Conservation (phyloP, 495 filamentous ascomycete genomes). For the Cenococcum geophilum region DNA sequence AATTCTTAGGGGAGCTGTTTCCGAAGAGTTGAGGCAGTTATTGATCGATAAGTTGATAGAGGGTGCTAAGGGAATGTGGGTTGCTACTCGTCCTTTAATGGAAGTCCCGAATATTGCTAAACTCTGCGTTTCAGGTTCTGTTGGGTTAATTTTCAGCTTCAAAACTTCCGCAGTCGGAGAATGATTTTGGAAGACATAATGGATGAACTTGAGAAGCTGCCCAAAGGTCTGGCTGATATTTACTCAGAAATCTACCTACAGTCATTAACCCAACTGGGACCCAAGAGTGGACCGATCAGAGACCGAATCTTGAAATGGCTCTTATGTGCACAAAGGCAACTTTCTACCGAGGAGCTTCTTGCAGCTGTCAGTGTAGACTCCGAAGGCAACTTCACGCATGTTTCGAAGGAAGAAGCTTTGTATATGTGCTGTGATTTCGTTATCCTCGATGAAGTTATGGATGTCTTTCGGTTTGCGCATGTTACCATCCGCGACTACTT, state of each 20-base stretch:
- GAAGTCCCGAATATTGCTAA: background rate
- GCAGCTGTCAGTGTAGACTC: slow-evolving; percentile 4
- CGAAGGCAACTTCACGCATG: slow-evolving; percentile 10
- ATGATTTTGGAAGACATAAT: slow-evolving; percentile 13
- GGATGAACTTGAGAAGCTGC: slow-evolving; percentile 27
- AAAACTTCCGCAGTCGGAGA: slow-evolving; percentile 27
- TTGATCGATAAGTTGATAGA: slow-evolving; percentile 25
- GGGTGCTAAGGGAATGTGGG: slow-evolving; percentile 38
- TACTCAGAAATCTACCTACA: slow-evolving; percentile 29
- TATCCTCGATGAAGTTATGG: slow-evolving; percentile 25
- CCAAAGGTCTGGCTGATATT: slow-evolving; percentile 22
- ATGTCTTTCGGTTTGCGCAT: slow-evolving; percentile 35
- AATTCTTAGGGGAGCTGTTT: background rate
- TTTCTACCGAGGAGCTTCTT: slow-evolving; percentile 3
- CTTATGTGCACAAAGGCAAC: slow-evolving; percentile 23
- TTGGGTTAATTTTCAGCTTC: slow-evolving; percentile 34
- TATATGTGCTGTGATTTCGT: slow-evolving; percentile 34
- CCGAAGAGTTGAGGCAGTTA: slow-evolving; percentile 14
- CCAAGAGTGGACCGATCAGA: background rate
- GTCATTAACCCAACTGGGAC: background rate
- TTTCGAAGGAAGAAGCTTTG: slow-evolving; percentile 12
- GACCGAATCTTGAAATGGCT: slow-evolving; percentile 23
- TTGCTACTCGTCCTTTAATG: background rate
- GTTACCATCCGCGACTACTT: slow-evolving; percentile 33
- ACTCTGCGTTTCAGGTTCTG: slow-evolving; percentile 31